These are phyloP conservation scores for Vitis rupestris DNA, from an alignment of 164 flowering plant species.

Conservation along the genomic window DNA sequence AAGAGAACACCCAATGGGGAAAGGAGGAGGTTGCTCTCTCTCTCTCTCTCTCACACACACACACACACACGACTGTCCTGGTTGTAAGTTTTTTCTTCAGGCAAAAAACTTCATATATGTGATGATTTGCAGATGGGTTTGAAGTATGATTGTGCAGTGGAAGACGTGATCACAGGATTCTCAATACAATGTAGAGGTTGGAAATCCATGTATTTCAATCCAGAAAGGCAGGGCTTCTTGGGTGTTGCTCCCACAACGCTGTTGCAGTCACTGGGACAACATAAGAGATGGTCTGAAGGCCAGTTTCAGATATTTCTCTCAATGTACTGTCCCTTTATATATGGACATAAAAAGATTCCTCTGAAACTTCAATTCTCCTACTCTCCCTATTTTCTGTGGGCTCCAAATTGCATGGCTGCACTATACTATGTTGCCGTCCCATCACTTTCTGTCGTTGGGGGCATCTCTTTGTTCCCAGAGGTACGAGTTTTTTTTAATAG, in stretches of 20 bases:
- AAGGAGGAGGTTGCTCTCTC: slow-evolving; percentile 26
- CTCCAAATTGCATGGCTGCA: slow-evolving; percentile 23
- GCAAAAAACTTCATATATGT: no score
- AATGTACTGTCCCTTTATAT: slow-evolving; percentile 19
- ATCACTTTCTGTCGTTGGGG: slow-evolving; percentile 22
- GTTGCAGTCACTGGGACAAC: slow-evolving; percentile 24
- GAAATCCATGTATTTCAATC: slow-evolving; percentile 26
- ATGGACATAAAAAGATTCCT: slow-evolving; percentile 24
- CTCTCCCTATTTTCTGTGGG: slow-evolving; percentile 26
- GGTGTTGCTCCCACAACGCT: slow-evolving; percentile 29
- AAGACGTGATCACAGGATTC: slow-evolving; percentile 40
- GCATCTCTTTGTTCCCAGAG: slow-evolving; percentile 28
- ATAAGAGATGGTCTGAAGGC: slow-evolving; percentile 39
- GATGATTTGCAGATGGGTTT: slow-evolving; percentile 31
- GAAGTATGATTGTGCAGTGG: slow-evolving; percentile 33
- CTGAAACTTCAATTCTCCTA: slow-evolving; percentile 28
- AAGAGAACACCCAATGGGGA: slow-evolving; percentile 41
- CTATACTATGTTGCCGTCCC: slow-evolving; percentile 22
- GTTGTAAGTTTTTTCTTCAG: no score
- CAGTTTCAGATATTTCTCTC: slow-evolving; percentile 30
- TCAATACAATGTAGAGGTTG: slow-evolving; percentile 18
- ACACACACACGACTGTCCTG: no score
- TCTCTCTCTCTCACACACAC: neutral
- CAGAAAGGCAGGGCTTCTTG: slow-evolving; percentile 19
- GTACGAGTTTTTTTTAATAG: neutral